These are phyloP conservation scores for Ogataea ramenticola DNA, from an alignment of 805 yeast genomes.

Conservation along the genomic window DNA sequence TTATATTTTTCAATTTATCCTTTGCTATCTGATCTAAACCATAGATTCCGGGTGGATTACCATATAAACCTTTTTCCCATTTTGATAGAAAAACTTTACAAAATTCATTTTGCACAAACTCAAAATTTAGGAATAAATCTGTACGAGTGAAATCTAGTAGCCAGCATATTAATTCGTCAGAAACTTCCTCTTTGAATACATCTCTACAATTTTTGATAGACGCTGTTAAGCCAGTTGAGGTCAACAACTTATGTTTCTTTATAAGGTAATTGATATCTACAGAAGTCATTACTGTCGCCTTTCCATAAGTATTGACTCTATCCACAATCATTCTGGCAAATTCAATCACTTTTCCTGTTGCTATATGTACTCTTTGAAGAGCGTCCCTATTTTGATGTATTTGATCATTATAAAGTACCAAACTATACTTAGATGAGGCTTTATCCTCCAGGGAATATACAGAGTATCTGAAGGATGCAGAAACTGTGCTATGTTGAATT, in stretches of 20 bases:
- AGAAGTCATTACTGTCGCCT: slow-evolving; percentile 61
- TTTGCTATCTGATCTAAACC: background rate
- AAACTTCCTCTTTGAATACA: slow-evolving; percentile 73
- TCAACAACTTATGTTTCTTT: slow-evolving; percentile 47
- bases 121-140: slow-evolving; percentile 42
- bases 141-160: slow-evolving; percentile 50
- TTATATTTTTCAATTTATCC: background rate
- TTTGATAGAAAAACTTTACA: slow-evolving; percentile 51
- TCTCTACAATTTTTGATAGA: slow-evolving; percentile 65
- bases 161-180: slow-evolving; percentile 66
- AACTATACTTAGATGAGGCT: slow-evolving; percentile 42
- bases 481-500: slow-evolving; percentile 18
- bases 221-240: slow-evolving; percentile 57
- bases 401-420: slow-evolving; percentile 74
- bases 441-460: slow-evolving; percentile 38
- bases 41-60: too few species aligned
- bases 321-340: slow-evolving; percentile 71
- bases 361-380: slow-evolving; percentile 50
- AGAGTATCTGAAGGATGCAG: slow-evolving; percentile 20
- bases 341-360: slow-evolving; percentile 55
- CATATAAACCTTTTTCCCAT: slow-evolving; percentile 48
- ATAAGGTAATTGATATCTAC: slow-evolving; percentile 40
- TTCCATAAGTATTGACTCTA: slow-evolving; percentile 54
- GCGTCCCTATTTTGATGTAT: slow-evolving; percentile 71
- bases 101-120: slow-evolving; percentile 39